These are phyloP conservation scores for Vigna nakashimae DNA, from an alignment of 306 rosid genomes.

Conservation along the genomic window DNA sequence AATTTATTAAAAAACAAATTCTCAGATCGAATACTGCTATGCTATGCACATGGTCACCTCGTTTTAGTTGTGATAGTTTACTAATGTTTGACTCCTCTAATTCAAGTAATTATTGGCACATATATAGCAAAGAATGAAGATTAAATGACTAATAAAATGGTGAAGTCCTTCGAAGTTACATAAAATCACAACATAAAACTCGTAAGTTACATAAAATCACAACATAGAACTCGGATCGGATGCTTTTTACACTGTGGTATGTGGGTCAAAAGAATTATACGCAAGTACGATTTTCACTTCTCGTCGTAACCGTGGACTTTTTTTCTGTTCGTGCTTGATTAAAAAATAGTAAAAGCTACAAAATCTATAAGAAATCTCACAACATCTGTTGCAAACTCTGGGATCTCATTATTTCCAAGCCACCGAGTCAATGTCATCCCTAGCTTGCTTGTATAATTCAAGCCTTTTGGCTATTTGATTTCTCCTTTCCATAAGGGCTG, in stretches of 20 bases:
- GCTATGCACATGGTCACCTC: conserved; percentile 6
- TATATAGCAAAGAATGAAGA: conserved; percentile 1
- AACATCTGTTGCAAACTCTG: conserved; percentile 29
- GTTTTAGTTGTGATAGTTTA: neutral
- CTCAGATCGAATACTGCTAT: neutral
- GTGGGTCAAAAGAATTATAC: conserved; percentile 50
- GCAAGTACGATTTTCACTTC: conserved; percentile 49
- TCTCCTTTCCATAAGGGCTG: conserved; percentile 90
- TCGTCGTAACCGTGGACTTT: conserved; percentile 22
- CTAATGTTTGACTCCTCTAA: neutral
- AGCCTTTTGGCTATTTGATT: conserved; percentile 80
- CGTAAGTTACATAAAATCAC: conserved; percentile 42
- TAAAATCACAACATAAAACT: neutral
- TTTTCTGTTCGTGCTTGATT: conserved; percentile 25
- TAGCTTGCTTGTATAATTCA: conserved; percentile 93
- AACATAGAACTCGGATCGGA: conserved; percentile 15
- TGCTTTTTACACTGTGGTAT: conserved; percentile 30
- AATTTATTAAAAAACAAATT: neutral
- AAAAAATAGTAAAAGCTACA: conserved; percentile 23
- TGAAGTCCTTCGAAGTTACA: neutral
- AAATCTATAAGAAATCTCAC: conserved; percentile 34
- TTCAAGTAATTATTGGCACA: neutral
- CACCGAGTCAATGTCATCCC: conserved; percentile 94
- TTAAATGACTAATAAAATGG: neutral
- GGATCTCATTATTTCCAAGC: conserved; percentile 78